Evolutionary conservation across 2,329 filamentous ascomycete genomes (phyloP), one percentile per base, ranked within the genome.

Genomic region (Fusarium cicatricum): DNA sequence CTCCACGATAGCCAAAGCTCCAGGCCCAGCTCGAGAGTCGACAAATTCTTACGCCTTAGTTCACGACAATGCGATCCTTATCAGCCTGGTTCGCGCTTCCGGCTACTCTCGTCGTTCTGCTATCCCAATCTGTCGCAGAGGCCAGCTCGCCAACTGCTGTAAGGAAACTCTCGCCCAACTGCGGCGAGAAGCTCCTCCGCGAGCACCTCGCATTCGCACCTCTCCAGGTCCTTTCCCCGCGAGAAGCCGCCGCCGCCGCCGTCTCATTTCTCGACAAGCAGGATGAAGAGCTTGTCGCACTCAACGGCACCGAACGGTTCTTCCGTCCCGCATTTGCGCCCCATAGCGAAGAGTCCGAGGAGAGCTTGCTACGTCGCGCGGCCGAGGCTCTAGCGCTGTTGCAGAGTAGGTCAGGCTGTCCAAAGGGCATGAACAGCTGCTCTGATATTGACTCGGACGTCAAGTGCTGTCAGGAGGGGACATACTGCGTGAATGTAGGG

Each of bases 111-210:
- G 73, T 83, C 37, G 70, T 80, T 14, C 74, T 85, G 19, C 65
- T 82, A 38, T 70, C 76, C 3, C 70, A 70, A n/a, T 63, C 71
- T 58, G 52, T 72, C 3, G 75, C 76, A 28, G 72, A 72, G 23
- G 70, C 69, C 44, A 54, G 55, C 15, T 64, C 74, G 6, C 89
- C 89, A 0, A 82, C 84, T 1, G 90, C 85, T 1, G 80, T 93
- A 49, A 85, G 84, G 70, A 92, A 92, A 70, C 90, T 93, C 84
- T 80, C 85, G 40, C 80, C 80, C 5, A 87, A 92, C 69, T 83
- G 85, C 43, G 84, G 84, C 55, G 88, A 91, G 70, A 95, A 91
- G 80, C 88, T 94, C 70, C 85, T 87, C 63, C 77, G 87, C 51
- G 82, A 90, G 38, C 89, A 91, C 71, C 87, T 80, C 62, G 80